These are phyloP conservation scores for Orbilia quercus DNA, from an alignment of 2,329 filamentous ascomycete genomes.

Conservation along the genomic window DNA sequence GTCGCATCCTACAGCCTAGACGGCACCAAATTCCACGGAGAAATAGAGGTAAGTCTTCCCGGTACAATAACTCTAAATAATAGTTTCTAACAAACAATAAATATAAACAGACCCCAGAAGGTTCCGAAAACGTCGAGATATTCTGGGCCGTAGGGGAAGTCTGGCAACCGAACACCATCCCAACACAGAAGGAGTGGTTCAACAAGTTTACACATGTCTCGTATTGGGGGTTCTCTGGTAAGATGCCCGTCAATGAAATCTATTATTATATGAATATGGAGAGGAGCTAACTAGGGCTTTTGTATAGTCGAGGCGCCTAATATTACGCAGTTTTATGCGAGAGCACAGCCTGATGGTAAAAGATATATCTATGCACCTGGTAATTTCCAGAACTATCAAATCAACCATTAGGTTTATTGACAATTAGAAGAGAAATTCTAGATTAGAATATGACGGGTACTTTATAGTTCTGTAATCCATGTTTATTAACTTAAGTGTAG, in stretches of 20 bases:
- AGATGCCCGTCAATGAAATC: background rate
- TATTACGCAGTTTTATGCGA: conserved; percentile 25
- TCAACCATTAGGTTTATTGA: conserved; percentile 8
- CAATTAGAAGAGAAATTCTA: too few species aligned
- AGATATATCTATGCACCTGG: conserved; percentile 21
- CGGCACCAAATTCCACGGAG: conserved; percentile 6
- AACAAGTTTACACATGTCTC: conserved; percentile 13
- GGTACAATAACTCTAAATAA: background rate
- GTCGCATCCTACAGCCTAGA: background rate
- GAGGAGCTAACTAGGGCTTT: background rate
- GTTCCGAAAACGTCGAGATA: conserved; percentile 6
- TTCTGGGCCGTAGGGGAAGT: conserved; percentile 17
- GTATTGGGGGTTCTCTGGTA: conserved; percentile 21
- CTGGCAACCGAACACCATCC: conserved; percentile 12
- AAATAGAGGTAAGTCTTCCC: conserved; percentile 14
- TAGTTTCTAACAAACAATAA: background rate
- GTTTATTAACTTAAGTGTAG: too few species aligned
- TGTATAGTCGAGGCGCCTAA: conserved; percentile 4
- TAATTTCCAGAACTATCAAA: conserved; percentile 31
- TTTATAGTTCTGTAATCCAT: too few species aligned
- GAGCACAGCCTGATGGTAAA: background rate
- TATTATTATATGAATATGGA: background rate
- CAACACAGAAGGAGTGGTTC: background rate
- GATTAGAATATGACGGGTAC: too few species aligned
- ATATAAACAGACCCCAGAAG: conserved; percentile 18